phyloP scores from a whole-genome alignment of 805 yeast genomes.

The Cyberlindnera veronae region DNA sequence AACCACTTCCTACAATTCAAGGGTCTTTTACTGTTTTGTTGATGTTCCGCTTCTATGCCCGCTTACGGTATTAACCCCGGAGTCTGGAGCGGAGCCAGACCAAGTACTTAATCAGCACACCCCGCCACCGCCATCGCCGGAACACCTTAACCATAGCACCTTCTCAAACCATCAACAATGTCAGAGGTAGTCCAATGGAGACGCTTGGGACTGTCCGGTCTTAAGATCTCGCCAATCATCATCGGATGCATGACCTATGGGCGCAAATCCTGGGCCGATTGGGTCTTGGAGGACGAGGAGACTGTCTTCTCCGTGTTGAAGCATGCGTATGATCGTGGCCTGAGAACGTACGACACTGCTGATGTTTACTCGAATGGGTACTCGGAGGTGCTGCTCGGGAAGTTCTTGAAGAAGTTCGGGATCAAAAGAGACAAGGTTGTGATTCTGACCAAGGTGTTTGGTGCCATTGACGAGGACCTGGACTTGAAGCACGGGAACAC shows the following conservation, averaged over 20 bases:
- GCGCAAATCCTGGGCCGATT: constrained; percentile 37
- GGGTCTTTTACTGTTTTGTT: too few relatives aligned
- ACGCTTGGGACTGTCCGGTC: too few relatives aligned
- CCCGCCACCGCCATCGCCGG: too few relatives aligned
- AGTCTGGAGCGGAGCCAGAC: too few relatives aligned
- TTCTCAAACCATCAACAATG: too few relatives aligned
- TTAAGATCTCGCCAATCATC: constrained; percentile 45
- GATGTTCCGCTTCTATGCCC: too few relatives aligned
- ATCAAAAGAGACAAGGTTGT: constrained; percentile 53
- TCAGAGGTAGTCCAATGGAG: too few relatives aligned
- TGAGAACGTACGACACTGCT: constrained; percentile 51
- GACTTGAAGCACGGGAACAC: constrained; percentile 9
- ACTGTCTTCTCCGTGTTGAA: constrained; percentile 42
- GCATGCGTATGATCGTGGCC: constrained; percentile 42
- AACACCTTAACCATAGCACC: too few relatives aligned
- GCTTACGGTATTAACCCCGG: too few relatives aligned
- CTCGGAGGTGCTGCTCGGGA: constrained; percentile 49
- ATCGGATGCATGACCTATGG: constrained; percentile 58
- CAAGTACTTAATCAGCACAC: too few relatives aligned
- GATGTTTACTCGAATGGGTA: constrained; percentile 45
- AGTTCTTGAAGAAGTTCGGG: constrained; percentile 47
- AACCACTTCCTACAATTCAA: too few relatives aligned
- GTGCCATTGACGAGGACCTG: constrained; percentile 17
- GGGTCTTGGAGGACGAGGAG: constrained; percentile 48
- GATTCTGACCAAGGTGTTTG: constrained; percentile 43